Conservation (phyloP, 192 early-diverging fungal species). For the Phycomyces nitens region DNA sequence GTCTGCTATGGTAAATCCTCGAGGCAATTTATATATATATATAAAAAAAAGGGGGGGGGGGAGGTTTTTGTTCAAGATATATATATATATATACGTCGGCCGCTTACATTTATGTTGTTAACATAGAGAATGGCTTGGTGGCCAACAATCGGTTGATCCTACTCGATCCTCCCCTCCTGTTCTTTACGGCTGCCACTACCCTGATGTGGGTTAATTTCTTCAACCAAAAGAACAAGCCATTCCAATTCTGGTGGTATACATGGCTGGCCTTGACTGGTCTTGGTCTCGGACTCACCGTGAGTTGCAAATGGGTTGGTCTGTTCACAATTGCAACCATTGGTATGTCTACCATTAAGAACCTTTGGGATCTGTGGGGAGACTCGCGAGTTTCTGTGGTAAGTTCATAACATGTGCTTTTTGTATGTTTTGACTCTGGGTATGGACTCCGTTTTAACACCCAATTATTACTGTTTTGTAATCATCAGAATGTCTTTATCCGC, state of each 20-base stretch:
- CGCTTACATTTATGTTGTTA: neutral
- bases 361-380: conserved; percentile 85
- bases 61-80: too few relatives aligned
- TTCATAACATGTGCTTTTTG: neutral
- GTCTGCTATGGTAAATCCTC: conserved; percentile 73
- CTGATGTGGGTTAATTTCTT: conserved; percentile 89
- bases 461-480: too few relatives aligned
- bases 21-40: neutral
- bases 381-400: conserved; percentile 43
- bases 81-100: too few relatives aligned
- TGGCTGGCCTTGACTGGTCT: conserved; percentile 85
- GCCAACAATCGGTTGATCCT: conserved; percentile 90
- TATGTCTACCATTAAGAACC: conserved; percentile 75
- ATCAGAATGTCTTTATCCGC: conserved; percentile 20
- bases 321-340: conserved; percentile 90
- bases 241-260: conserved; percentile 77
- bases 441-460: too few relatives aligned
- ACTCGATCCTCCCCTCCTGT: conserved; percentile 85
- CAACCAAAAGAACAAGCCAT: conserved; percentile 60
- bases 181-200: conserved; percentile 79
- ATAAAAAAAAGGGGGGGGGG: neutral
- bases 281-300: conserved; percentile 66
- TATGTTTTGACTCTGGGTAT: too few relatives aligned
- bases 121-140: conserved; percentile 80
- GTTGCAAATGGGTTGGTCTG: conserved; percentile 96